Percentiles rank a stretch among this genome's conserved stretches.
Evolutionary conservation across 441 rosid species (phyloP).

Genomic region (Capsella rubella): DNA sequence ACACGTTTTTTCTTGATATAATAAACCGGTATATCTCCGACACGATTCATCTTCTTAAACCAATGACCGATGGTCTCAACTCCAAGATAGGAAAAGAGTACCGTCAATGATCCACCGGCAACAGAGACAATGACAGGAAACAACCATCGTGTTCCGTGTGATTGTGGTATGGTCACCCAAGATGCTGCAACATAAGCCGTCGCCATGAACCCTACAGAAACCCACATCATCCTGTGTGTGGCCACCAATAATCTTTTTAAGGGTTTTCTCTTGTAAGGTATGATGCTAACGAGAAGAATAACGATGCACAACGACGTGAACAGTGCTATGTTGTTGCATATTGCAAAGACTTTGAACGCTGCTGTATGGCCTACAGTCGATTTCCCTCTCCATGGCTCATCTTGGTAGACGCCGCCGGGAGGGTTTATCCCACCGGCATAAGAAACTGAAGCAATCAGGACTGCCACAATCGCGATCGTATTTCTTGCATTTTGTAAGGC

Average conservation of each 20-base stretch:
- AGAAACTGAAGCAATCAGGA: constrained; percentile 60
- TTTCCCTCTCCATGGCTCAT: constrained; percentile 39
- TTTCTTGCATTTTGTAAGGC: constrained; percentile 66
- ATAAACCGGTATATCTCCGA: neutral
- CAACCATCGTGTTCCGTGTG: constrained; percentile 48
- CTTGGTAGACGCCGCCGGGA: constrained; percentile 58
- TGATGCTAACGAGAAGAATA: constrained; percentile 57
- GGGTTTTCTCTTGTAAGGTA: constrained; percentile 58
- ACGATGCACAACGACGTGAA: constrained; percentile 59
- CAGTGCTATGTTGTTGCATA: constrained; percentile 60
- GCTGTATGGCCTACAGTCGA: constrained; percentile 36
- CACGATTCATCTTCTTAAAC: constrained; percentile 39
- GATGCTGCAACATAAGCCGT: constrained; percentile 56
- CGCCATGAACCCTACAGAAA: constrained; percentile 60
- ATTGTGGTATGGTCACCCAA: constrained; percentile 56
- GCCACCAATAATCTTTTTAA: constrained; percentile 51
- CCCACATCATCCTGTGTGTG: constrained; percentile 67
- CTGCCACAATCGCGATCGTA: constrained; percentile 58
- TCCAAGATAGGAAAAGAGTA: constrained; percentile 50
- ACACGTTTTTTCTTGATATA: too few relatives aligned
- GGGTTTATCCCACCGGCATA: constrained; percentile 71
- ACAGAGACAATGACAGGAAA: constrained; percentile 42
- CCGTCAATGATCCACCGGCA: constrained; percentile 53
- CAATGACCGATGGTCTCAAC: constrained; percentile 49
- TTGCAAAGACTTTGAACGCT: constrained; percentile 58